Conservation (phyloP, 1,139 yeast species). For the Diutina catenulata region DNA sequence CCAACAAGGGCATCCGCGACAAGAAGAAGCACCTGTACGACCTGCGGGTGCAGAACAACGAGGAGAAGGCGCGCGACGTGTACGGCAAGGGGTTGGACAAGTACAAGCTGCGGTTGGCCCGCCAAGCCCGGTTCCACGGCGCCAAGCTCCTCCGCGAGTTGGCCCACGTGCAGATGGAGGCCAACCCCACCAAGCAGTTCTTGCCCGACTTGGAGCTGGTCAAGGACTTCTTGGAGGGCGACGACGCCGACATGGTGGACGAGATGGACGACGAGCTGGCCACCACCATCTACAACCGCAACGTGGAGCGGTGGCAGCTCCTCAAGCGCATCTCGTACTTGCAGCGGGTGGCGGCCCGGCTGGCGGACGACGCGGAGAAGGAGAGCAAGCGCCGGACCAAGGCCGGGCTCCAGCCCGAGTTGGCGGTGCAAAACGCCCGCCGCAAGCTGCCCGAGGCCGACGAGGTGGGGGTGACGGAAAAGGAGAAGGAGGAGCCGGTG, state of each 20-base stretch:
- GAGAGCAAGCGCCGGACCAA: constrained; percentile 22
- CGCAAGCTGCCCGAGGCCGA: neutral
- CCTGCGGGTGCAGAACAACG: constrained; percentile 61
- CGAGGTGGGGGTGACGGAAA: neutral
- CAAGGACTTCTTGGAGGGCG: constrained; percentile 38
- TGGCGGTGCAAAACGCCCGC: neutral
- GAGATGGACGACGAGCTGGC: constrained; percentile 33
- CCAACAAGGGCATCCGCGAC: constrained; percentile 76
- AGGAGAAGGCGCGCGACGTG: constrained; percentile 58
- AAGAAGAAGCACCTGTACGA: constrained; percentile 73
- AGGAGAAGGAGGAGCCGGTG: neutral
- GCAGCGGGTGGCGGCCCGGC: constrained; percentile 46
- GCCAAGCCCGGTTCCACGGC: constrained; percentile 40
- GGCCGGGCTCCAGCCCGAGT: constrained; percentile 18
- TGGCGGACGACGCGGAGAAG: constrained; percentile 19
- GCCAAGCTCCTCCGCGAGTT: constrained; percentile 42
- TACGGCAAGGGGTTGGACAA: constrained; percentile 65
- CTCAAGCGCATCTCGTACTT: constrained; percentile 58
- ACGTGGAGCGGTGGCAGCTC: constrained; percentile 54
- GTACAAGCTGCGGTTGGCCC: constrained; percentile 33
- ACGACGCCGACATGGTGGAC: constrained; percentile 24
- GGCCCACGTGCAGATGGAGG: constrained; percentile 32
- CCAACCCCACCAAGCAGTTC: constrained; percentile 24
- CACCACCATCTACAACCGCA: constrained; percentile 27
- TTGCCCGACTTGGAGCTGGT: constrained; percentile 52